Base-by-base conservation (phyloP, 2,329 filamentous ascomycete genomes). In the Monosporascus sp. region DNA sequence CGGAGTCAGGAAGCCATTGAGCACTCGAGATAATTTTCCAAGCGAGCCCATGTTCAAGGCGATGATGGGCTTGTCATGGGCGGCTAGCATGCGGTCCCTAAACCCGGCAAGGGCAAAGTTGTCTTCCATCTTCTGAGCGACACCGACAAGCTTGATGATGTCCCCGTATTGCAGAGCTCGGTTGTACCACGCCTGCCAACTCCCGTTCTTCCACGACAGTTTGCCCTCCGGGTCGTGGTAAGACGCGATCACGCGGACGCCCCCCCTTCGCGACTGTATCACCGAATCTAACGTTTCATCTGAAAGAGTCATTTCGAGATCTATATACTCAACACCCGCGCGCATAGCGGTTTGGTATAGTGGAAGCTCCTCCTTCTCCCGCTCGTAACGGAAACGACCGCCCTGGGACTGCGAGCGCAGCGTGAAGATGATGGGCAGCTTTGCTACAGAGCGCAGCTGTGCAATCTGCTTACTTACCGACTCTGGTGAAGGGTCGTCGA, bases 1-100 rank as follows among this genome's bases (percentile, higher is more conserved):
- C 0, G 94, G 94, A 0, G 94, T 97, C 76, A 99, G 84, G 76
- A 97, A 97, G 31, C 82, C 79, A 71, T 99, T 99, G 54, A 95
- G 76, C 45, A 99, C 87, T 37, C 94, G 86, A 65, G 91, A 96
- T 43, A 97, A 80, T 73, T 96, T 94, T 48, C 94, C 94, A 26
- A 82, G 77, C 48, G 84, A 78, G 31, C 93, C 92, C 93, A 99
- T 97, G 72, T 99, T 99, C 68, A 99, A 88, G 1, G 89, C 91
- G 62, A 99, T 97, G 52, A 99, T 74, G 1, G 92, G 93, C n/a
- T 85, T 84, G 51, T 87, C 79, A 65, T 95, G 88, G 1, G 88
- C 81, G 24, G 79, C 76, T 38, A 83, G 77, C 72, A 92, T 91
- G 74, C 82, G 87, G 22, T 79, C 74, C 74, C 89, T 92, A 81